phyloP scores from a whole-genome alignment of 2,329 filamentous ascomycete species.

The Epichloe gansuensis region DNA sequence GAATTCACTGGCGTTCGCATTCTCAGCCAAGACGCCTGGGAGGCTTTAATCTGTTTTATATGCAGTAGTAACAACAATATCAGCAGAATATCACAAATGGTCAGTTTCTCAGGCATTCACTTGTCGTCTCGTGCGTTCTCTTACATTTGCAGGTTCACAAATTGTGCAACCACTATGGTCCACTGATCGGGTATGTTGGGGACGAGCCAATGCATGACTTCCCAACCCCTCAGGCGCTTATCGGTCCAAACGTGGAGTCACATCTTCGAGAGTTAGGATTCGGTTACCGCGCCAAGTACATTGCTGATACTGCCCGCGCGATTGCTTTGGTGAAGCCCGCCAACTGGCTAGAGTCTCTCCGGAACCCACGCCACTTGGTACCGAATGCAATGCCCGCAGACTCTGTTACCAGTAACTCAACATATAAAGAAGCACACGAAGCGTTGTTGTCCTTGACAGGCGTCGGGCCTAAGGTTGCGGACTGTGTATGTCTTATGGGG shows the following conservation, averaged over 20 bases:
- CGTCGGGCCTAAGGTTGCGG: constrained; percentile 92
- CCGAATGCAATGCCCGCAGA: constrained; percentile 26
- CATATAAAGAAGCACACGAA: constrained; percentile 70
- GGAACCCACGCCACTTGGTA: constrained; percentile 62
- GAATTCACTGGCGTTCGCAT: constrained; percentile 87
- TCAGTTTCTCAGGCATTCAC: constrained; percentile 19
- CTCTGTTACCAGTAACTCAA: constrained; percentile 26
- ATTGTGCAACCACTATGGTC: constrained; percentile 75
- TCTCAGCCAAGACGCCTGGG: constrained; percentile 90
- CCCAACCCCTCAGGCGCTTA: constrained; percentile 63
- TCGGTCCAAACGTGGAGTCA: constrained; percentile 60
- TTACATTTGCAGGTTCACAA: constrained; percentile 54
- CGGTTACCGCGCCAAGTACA: constrained; percentile 88
- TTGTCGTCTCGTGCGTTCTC: too few species aligned
- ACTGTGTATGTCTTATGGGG: constrained; percentile 94
- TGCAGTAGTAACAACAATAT: constrained; percentile 99
- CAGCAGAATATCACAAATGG: constrained; percentile 88
- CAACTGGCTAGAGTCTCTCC: constrained; percentile 65
- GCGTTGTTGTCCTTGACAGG: constrained; percentile 69
- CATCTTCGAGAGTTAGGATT: constrained; percentile 78
- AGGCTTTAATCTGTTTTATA: constrained; percentile 85
- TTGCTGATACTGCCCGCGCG: constrained; percentile 71
- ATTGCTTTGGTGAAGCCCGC: constrained; percentile 54
- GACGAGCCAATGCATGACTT: constrained; percentile 76
- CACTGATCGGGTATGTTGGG: constrained; percentile 58